Base-by-base conservation (phyloP, 1,284 basidiomycete species). In the Melampsora larici-populina region DNA sequence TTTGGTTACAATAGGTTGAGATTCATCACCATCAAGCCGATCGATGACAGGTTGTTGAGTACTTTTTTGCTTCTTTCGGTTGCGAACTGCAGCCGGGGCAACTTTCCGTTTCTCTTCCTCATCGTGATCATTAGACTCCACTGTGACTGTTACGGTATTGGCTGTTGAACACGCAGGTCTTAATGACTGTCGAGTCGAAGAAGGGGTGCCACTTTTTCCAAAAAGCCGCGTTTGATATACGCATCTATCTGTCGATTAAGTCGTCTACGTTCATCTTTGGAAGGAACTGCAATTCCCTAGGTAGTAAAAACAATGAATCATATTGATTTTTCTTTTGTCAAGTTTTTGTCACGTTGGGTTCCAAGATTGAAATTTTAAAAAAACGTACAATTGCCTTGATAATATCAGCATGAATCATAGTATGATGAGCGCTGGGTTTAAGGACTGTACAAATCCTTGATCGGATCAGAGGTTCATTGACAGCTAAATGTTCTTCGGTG, bases 381-480 rank as follows among this genome's bases (percentile, higher is more conserved):
- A 62, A 48, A 51, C 58, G 67, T 49, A 81, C 81, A 78, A 83
- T 82, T 24, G 80, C 69, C 55, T 77, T 72, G 15, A 81, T 80
- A 17, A 83, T 79, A 40, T 83, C 81, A 8, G 26, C 29, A 66
- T 81, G 81, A 24, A 78, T 66, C 70, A 83, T 80, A 64, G 79
- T 69, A 11, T 78, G 69, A 5, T 78, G 69, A 29, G 78, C 72
- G n/a, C 70, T 58, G 2, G 49, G 31, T 43, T 79, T 78, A 5
- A 82, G 55, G 0, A 79, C 81, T 15, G 74, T 69, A 26, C 81
- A 49, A 69, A 81, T 80, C 24, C 81, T 66, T 6, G 79, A 65
- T 36, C 71, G 60, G 36, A 81, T 78, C 40, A 81, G 63, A 33
- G 65, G 62, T 46, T 76, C 78, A 71, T 81, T 81, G 40, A 80